phyloP scores from a whole-genome alignment of 371 early-diverging fungal species.

The Astathelohania contejeani region DNA sequence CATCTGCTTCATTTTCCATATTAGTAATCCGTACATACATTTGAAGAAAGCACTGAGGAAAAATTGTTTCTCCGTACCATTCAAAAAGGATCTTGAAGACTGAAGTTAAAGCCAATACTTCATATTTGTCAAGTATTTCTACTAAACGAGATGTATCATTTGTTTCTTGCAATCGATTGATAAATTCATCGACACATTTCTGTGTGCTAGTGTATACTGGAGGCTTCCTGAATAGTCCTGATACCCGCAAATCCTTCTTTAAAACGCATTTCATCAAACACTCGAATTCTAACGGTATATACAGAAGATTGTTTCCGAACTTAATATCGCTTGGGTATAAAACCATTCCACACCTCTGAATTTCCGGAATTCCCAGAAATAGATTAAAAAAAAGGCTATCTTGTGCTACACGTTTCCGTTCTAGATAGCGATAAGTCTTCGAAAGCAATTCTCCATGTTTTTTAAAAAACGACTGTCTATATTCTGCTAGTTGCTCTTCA shows the following conservation, averaged over 20 bases:
- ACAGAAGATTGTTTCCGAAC: conserved; percentile 10
- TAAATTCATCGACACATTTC: conserved; percentile 14
- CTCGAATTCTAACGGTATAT: conserved; percentile 27
- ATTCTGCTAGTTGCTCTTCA: background rate
- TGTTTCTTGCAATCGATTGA: conserved; percentile 1
- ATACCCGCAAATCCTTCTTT: conserved; percentile 14
- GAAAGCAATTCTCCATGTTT: background rate
- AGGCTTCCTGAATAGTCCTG: conserved; percentile 35
- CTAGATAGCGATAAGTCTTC: background rate
- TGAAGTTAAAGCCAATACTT: conserved; percentile 26
- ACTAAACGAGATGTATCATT: conserved; percentile 9
- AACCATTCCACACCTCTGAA: background rate
- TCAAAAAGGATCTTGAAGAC: conserved; percentile 32
- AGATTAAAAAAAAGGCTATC: background rate
- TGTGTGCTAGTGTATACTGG: conserved; percentile 11
- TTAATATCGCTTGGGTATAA: conserved; percentile 1
- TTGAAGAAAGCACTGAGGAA: conserved; percentile 20
- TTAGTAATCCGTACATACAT: conserved; percentile 16
- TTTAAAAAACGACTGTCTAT: background rate
- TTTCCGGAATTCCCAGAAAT: background rate
- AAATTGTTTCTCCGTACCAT: conserved; percentile 22
- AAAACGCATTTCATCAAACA: conserved; percentile 25
- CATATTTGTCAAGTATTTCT: conserved; percentile 20
- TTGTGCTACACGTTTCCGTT: background rate
- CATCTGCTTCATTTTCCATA: conserved; percentile 13